Conservation (phyloP, 805 yeast species). For the Monosporozyma unispora region DNA sequence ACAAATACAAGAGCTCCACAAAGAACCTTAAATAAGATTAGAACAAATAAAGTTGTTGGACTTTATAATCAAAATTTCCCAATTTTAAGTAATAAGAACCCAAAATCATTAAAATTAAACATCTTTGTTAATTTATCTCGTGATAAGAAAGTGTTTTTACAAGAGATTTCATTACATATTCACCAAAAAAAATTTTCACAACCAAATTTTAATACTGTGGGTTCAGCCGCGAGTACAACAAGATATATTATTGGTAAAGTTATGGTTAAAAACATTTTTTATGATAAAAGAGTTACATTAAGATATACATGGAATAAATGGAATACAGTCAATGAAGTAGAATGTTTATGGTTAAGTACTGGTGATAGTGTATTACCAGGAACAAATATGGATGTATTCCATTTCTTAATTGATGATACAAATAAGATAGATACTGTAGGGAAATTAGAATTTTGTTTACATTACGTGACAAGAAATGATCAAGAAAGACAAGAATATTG, state of each 20-base stretch:
- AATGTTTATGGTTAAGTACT: slow-evolving; percentile 24
- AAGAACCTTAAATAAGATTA: neutral
- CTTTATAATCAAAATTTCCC: slow-evolving; percentile 24
- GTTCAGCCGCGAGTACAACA: neutral
- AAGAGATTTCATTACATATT: slow-evolving; percentile 17
- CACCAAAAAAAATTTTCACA: slow-evolving; percentile 4
- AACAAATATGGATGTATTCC: slow-evolving; percentile 26
- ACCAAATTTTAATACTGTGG: neutral
- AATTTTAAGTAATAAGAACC: slow-evolving; percentile 22
- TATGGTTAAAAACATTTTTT: slow-evolving; percentile 69
- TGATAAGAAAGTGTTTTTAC: slow-evolving; percentile 19
- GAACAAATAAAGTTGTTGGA: slow-evolving; percentile 14
- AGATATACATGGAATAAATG: slow-evolving; percentile 75
- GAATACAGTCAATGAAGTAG: slow-evolving; percentile 44
- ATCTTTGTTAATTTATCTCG: slow-evolving; percentile 23
- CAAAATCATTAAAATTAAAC: slow-evolving; percentile 22
- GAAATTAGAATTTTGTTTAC: slow-evolving; percentile 23
- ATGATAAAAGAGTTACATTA: slow-evolving; percentile 56
- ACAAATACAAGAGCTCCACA: neutral
- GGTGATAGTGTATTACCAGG: slow-evolving; percentile 26
- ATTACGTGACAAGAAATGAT: slow-evolving; percentile 21
- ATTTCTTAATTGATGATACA: slow-evolving; percentile 22
- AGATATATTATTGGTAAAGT: slow-evolving; percentile 55
- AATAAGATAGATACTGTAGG: slow-evolving; percentile 9
- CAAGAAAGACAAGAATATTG: slow-evolving; percentile 19